Conservation (phyloP, 371 early-diverging fungal genomes). For the Blakeslea trispora region DNA sequence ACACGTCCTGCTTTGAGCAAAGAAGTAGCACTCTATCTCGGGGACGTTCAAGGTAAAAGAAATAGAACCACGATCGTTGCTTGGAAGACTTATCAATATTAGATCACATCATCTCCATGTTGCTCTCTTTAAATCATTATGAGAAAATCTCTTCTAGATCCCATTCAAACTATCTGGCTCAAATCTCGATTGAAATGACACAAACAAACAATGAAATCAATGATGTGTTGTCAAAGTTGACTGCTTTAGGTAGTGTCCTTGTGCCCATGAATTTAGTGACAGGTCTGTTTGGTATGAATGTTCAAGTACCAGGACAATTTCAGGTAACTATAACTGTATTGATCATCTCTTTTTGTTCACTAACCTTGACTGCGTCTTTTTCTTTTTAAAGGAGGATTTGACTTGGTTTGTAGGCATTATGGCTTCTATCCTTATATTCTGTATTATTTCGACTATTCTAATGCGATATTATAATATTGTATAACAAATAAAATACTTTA, state of each 20-base stretch:
- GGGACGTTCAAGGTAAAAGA: slow-evolving; percentile 84
- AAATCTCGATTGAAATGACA: slow-evolving; percentile 95
- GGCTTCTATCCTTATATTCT: slow-evolving; percentile 29
- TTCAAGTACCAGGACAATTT: slow-evolving; percentile 74
- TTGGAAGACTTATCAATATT: too few species aligned
- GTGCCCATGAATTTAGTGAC: slow-evolving; percentile 95
- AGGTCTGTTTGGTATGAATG: slow-evolving; percentile 93
- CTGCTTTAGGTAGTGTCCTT: slow-evolving; percentile 89
- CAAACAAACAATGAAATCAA: slow-evolving; percentile 91
- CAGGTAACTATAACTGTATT: slow-evolving; percentile 8
- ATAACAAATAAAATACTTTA: slow-evolving; percentile 4
- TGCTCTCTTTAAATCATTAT: slow-evolving; percentile 85
- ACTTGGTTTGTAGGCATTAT: slow-evolving; percentile 32
- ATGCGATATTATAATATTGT: slow-evolving; percentile 35
- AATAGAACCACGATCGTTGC: too few species aligned
- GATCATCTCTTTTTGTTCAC: not conserved
- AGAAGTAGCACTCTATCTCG: slow-evolving; percentile 83
- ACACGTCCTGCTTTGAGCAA: slow-evolving; percentile 44
- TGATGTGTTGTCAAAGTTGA: slow-evolving; percentile 87
- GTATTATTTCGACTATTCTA: slow-evolving; percentile 26
- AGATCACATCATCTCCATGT: slow-evolving; percentile 95
- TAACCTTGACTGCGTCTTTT: too few species aligned
- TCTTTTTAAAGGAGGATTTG: slow-evolving; percentile 20
- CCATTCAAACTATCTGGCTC: slow-evolving; percentile 95
- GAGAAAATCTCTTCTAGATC: slow-evolving; percentile 90